Base-by-base conservation (phyloP, 495 filamentous ascomycete genomes). In the Chaetomium fimeti region DNA sequence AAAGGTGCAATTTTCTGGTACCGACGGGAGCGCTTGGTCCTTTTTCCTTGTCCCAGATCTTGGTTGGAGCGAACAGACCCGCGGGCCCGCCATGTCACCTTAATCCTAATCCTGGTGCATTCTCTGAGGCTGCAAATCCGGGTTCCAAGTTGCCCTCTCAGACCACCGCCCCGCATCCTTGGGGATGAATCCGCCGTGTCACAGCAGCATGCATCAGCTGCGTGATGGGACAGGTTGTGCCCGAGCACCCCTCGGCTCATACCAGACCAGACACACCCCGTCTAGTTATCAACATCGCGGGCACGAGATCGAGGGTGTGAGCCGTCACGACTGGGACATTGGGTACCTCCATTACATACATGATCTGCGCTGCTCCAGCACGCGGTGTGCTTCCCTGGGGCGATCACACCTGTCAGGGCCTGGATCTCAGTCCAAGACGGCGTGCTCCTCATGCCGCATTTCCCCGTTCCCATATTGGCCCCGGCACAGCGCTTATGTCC, bases 21-120 rank as follows among this genome's bases (percentile, higher is more conserved):
- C 55, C 65, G 61, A 63, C 61, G 52, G 61, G 42, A 57, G 47
- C 55, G 58, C 45, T 62, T 63, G 54, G 60, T 2, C 42, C 42
- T 5, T 40, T 18, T 16, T 4, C 32, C 43, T 12, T 55, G 9
- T 60, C n/a, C 51, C 57, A 27, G 57, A 65, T 42, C 32, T 12
- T 49, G 45, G 18, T 49, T 20, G 8, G 45, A 24, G 20, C 20
- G 45, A 49, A 49, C 45, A 49, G 45, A 16, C 15, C 57, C 3
- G 38, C 54, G 12, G 8, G 27, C 43, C 56, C 16, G 9, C 22
- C 18, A 55, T 47, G 51, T 38, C 40, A 49, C 60, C 48, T 45
- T 24, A 24, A 32, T 47, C 47, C 32, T 2, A 15, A 60, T 22
- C 57, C 43, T 29, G 24, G 42, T 13, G 57, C 57, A 48, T 49